Percentiles rank a stretch among this genome's conserved stretches.
Evolutionary conservation across 1,284 basidiomycete species (phyloP).

Genomic region (Ceratobasidium sp.): DNA sequence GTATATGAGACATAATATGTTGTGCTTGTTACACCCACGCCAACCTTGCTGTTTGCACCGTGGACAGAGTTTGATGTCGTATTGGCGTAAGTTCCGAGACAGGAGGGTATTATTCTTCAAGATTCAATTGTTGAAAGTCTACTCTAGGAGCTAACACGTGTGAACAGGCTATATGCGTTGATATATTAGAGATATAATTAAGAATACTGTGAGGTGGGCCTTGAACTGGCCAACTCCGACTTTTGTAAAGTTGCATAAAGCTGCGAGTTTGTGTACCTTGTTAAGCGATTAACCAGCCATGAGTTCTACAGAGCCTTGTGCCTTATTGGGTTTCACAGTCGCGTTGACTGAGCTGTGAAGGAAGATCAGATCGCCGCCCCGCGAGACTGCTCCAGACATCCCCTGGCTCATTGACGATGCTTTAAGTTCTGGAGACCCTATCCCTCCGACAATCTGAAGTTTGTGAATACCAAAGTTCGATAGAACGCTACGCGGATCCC

Average conservation of each 20-base stretch:
- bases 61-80: neutral
- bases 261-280: neutral
- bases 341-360: neutral
- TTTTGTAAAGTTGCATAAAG: slow-evolving; percentile 18
- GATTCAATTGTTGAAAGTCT: too few species aligned
- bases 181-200: too few species aligned
- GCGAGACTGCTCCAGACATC: neutral
- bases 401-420: neutral
- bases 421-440: neutral
- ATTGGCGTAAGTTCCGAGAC: slow-evolving; percentile 16
- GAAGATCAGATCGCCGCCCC: neutral
- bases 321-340: neutral
- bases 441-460: neutral
- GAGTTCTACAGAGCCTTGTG: neutral
- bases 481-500: slow-evolving; percentile 1
- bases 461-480: neutral
- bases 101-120: neutral
- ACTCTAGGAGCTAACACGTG: too few species aligned
- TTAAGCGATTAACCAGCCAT: neutral
- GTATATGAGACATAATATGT: slow-evolving; percentile 10
- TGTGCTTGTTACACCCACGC: neutral
- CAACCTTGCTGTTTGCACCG: neutral
- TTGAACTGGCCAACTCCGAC: neutral
- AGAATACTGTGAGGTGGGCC: neutral
- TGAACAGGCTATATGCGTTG: too few species aligned